Base-by-base conservation (phyloP, 2,329 filamentous ascomycete genomes). In the Colletotrichum sp. region DNA sequence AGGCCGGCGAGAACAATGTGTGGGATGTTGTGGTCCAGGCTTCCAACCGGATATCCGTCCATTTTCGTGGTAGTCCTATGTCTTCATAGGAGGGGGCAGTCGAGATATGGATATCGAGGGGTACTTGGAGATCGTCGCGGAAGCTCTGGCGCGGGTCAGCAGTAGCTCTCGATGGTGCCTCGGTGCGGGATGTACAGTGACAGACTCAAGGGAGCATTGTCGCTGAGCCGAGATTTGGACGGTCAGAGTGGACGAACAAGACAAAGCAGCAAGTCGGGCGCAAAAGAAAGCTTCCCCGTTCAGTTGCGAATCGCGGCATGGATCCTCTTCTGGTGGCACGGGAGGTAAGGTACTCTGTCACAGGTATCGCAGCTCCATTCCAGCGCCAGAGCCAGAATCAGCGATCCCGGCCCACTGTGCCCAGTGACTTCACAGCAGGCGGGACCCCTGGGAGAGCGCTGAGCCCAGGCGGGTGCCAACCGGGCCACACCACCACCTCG, bases 21-120 rank as follows among this genome's bases (percentile, higher is more conserved):
- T 44, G 96, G 96, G 80, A 98, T 90, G 85, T 97, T 98, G 86
- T 97, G 96, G 83, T 93, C 92, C 84, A 98, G 89, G 87, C 96
- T 98, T 85, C 93, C 94, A 75, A 87, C 84, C 71, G 95, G 94
- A 85, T 95, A 96, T 80, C 91, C 94, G 85, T 97, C 94, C 95
- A 97, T 97, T 77, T 80, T 82, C 21, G 32, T 30, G 67, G 28
- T 32, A 18, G 21, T 57, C 60, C 55, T 52, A 49, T 63, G 8
- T 65, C 32, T 28, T 71, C 79, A 87, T 87, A 83, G 84, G 39
- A 26, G n/a, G 21, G 34, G 15, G 32, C 57, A 68, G 34, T 36
- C 52, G 57, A 52, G 30, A 52, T 59, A 15, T 39, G 52, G 59
- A 52, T 66, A 34, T 68, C 63, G 55, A 66, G 36, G 65, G 66